Evolutionary conservation across 305 asterid species (phyloP).

Genomic region (Fraxinus floribunda): DNA sequence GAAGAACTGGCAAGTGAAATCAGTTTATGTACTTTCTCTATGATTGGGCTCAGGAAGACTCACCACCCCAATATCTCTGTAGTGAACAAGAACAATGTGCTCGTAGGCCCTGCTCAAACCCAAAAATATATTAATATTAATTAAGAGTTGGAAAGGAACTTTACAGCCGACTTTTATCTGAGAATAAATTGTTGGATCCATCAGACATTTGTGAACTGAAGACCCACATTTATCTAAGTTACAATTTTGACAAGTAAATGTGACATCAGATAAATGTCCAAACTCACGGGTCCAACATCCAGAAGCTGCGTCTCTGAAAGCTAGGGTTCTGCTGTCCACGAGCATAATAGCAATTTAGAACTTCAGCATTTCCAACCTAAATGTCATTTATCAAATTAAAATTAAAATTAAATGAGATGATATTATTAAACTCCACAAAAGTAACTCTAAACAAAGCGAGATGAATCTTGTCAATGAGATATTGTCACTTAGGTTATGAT

Average conservation of each 20-base stretch:
- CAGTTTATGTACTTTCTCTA: constrained; percentile 7
- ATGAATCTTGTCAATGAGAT: background rate
- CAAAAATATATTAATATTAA: constrained; percentile 20
- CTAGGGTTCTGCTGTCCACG: constrained; percentile 79
- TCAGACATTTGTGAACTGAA: background rate
- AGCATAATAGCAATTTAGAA: constrained; percentile 90
- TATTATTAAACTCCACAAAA: constrained; percentile 17
- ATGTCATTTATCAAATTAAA: constrained; percentile 24
- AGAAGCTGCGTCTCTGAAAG: constrained; percentile 93
- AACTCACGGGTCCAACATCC: constrained; percentile 95
- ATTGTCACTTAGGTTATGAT: background rate
- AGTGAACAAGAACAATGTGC: constrained; percentile 98
- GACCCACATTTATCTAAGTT: constrained; percentile 2
- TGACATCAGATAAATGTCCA: constrained; percentile 22
- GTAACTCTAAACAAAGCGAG: constrained; percentile 3
- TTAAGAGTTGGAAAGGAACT: constrained; percentile 5
- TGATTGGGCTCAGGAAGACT: constrained; percentile 31
- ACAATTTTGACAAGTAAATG: constrained; percentile 14
- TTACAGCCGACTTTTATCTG: constrained; percentile 5
- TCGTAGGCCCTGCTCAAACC: constrained; percentile 65
- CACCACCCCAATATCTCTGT: constrained; percentile 85
- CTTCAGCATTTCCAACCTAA: constrained; percentile 91
- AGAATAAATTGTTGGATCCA: constrained; percentile 15
- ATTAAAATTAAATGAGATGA: constrained; percentile 4
- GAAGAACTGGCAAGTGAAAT: background rate